Conservation (phyloP, 208 protist species). For the Leishmania lainsoni region DNA sequence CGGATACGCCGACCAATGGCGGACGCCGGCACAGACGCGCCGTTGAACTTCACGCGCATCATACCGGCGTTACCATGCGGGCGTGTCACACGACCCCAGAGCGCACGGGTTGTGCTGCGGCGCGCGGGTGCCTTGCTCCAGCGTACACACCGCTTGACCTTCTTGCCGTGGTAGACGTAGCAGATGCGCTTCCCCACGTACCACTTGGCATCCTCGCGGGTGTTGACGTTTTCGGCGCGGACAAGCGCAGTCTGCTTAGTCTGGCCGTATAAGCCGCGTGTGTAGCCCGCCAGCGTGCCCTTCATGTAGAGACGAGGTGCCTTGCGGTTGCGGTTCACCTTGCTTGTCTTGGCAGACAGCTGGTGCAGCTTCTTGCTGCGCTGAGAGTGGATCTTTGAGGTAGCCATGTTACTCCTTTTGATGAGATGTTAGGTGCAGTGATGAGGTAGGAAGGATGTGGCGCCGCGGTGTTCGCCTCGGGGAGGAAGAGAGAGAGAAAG, state of each 20-base stretch:
- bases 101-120: slow-evolving; percentile 92
- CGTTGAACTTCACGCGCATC: slow-evolving; percentile 98
- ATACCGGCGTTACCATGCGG: slow-evolving; percentile 98
- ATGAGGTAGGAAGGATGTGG: not conserved
- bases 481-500: not conserved
- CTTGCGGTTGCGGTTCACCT: slow-evolving; percentile 86
- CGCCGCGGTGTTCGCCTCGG: not conserved
- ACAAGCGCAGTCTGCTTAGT: slow-evolving; percentile 95
- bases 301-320: slow-evolving; percentile 93
- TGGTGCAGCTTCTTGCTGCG: slow-evolving; percentile 93
- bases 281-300: slow-evolving; percentile 90
- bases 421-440: not conserved
- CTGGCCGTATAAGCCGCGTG: slow-evolving; percentile 92
- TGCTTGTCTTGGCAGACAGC: slow-evolving; percentile 85
- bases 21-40: slow-evolving; percentile 93
- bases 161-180: slow-evolving; percentile 98
- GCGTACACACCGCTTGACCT: slow-evolving; percentile 91
- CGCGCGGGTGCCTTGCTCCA: slow-evolving; percentile 89
- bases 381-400: slow-evolving; percentile 76
- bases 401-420: slow-evolving; percentile 46
- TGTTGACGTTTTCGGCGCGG: slow-evolving; percentile 97
- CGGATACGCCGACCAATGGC: slow-evolving; percentile 96
- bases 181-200: slow-evolving; percentile 99
- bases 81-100: slow-evolving; percentile 98
- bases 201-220: slow-evolving; percentile 94